Base-by-base conservation (phyloP, 306 rosid species). In the Prunus mira region DNA sequence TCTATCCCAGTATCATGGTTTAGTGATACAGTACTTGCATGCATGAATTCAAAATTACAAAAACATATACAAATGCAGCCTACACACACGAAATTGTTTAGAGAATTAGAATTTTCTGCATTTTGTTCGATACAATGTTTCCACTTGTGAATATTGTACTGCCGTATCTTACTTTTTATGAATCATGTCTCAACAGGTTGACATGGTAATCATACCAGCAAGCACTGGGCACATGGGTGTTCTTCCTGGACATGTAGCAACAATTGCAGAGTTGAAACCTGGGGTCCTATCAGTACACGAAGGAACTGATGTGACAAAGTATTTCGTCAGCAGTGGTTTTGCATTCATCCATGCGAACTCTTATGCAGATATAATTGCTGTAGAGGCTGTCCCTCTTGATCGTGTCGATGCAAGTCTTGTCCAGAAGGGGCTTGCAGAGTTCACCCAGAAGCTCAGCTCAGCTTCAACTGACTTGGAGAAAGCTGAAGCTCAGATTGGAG, bases 211-310 rank as follows among this genome's bases (percentile, higher is more conserved):
- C 70, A 87, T 96, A 76, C 99, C 98, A 47, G 99, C 99, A 50
- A 89, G 86, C 83, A 96, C 99, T 20, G 99, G 99, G 10, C 93
- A 89, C 61, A 91, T 96, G 99, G 99, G 99, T 84, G 98, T 96
- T 87, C 99, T 96, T 80, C 99, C 99, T 24, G 99, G 99, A 43
- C 99, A 96, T 61, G 99, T 96, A 64, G 86, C 98, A 27, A 96
- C 99, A 80, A 96, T 96, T 64, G 96, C 99, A 17, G 99, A 96
- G 87, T 84, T 96, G 91, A 96, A 93, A 77, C 98, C 99, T 1
- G 99, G 99, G 6, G 62, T 92, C 81, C 77, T 96, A 14, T 84
- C 98, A 30, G 98, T 96, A 30, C 99, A 92, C 3, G 97, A 88
- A 64, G 99, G 96, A 69, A 87, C 25, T 55, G 98, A 92, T 2